phyloP scores from a whole-genome alignment of 1,139 yeast species.

The Debaryomyces robertsiae region DNA sequence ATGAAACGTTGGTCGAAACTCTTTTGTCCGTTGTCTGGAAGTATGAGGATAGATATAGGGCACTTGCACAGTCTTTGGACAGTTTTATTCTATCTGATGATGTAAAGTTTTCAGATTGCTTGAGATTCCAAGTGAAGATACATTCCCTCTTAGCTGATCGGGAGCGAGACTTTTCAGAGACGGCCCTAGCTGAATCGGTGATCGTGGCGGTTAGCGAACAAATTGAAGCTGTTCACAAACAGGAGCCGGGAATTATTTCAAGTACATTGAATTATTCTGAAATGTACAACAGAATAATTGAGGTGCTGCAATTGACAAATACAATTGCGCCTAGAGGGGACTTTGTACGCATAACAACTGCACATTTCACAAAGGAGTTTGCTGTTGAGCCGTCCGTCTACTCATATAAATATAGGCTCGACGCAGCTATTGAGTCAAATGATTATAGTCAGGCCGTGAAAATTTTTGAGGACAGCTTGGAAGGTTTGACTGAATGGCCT shows the following conservation, averaged over 20 bases:
- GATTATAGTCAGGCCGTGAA: conserved; percentile 29
- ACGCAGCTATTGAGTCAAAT: conserved; percentile 26
- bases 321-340: conserved; percentile 24
- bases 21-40: conserved; percentile 22
- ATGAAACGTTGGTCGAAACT: conserved; percentile 27
- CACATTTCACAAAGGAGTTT: conserved; percentile 17
- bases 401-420: conserved; percentile 34
- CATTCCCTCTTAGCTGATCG: conserved; percentile 13
- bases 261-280: conserved; percentile 14
- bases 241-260: conserved; percentile 12
- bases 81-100: conserved; percentile 24
- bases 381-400: conserved; percentile 20
- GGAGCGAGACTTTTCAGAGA: conserved; percentile 9
- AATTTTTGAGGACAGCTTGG: conserved; percentile 37
- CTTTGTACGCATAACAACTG: conserved; percentile 19
- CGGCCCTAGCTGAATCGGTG: conserved; percentile 14
- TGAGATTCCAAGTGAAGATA: conserved; percentile 25
- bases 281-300: conserved; percentile 22
- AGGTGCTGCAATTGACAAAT: conserved; percentile 20
- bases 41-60: conserved; percentile 7
- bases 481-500: conserved; percentile 32
- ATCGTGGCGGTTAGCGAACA: conserved; percentile 1
- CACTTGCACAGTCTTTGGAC: conserved; percentile 17
- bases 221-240: background rate
- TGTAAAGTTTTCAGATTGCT: conserved; percentile 24